Conservation (phyloP, 768 basidiomycete genomes). For the Nidularia sp. region DNA sequence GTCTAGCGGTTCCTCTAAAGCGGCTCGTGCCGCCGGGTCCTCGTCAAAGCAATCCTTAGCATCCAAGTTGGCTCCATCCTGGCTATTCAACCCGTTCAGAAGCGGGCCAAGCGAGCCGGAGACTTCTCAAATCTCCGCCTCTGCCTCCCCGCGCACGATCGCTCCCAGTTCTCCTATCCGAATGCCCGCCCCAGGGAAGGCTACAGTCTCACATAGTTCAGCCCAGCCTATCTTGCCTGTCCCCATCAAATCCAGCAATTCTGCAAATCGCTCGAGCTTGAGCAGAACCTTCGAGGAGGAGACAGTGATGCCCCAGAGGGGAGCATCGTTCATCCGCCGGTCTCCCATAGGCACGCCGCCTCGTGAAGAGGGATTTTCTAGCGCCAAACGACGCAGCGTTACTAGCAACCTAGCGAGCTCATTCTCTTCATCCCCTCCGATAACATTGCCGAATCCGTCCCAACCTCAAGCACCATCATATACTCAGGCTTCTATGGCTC, state of each 20-base stretch:
- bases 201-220: constrained; percentile 25
- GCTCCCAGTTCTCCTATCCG: constrained; percentile 25
- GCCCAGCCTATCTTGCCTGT: constrained; percentile 33
- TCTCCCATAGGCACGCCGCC: constrained; percentile 71
- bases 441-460: constrained; percentile 60
- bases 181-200: constrained; percentile 26
- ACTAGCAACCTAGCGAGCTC: constrained; percentile 31
- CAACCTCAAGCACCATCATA: constrained; percentile 55
- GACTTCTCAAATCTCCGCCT: constrained; percentile 50
- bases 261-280: constrained; percentile 36
- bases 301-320: constrained; percentile 34
- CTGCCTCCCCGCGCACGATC: constrained; percentile 28
- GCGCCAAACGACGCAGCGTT: constrained; percentile 51
- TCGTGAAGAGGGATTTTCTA: constrained; percentile 49
- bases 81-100: constrained; percentile 77
- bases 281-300: constrained; percentile 62
- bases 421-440: constrained; percentile 45
- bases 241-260: constrained; percentile 37
- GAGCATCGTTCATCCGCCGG: constrained; percentile 39
- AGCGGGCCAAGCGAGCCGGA: constrained; percentile 61
- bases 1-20: constrained; percentile 32
- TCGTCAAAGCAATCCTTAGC: constrained; percentile 28
- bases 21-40: constrained; percentile 28
- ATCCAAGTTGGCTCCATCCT: constrained; percentile 69
- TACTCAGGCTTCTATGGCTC: constrained; percentile 69